Evolutionary conservation across 768 basidiomycete genomes (phyloP).

Genomic region (Candolleomyces aberdarensis): DNA sequence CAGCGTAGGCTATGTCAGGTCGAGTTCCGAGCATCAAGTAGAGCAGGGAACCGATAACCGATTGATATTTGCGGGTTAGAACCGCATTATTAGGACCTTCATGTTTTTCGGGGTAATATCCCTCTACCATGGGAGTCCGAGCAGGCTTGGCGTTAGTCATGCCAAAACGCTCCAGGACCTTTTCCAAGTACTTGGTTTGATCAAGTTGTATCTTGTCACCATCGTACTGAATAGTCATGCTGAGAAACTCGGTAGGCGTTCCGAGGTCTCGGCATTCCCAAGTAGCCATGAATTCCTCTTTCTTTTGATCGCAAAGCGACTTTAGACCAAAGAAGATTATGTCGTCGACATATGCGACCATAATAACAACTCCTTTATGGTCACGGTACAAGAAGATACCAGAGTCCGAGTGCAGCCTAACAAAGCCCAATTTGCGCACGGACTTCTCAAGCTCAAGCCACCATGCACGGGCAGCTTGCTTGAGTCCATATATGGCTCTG

Average conservation of each 20-base stretch:
- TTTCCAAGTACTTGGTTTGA: constrained; percentile 12
- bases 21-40: neutral
- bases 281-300: constrained; percentile 14
- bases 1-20: too few relatives aligned
- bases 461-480: constrained; percentile 14
- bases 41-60: too few relatives aligned
- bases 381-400: neutral
- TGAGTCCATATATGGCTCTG: constrained; percentile 13
- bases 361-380: neutral
- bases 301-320: constrained; percentile 8
- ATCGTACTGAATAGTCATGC: constrained; percentile 13
- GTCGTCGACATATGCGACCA: constrained; percentile 11
- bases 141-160: neutral
- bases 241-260: constrained; percentile 13
- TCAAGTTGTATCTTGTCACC: constrained; percentile 12
- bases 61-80: neutral
- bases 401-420: neutral
- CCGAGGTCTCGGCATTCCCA: constrained; percentile 23
- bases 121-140: neutral
- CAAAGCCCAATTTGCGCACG: constrained; percentile 8
- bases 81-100: neutral
- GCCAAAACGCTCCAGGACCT: neutral
- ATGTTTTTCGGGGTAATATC: neutral
- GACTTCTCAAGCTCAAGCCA: constrained; percentile 9
- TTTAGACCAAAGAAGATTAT: constrained; percentile 7